Evolutionary conservation across 2,329 filamentous ascomycete genomes (phyloP).

Genomic region (Aspergillus aculeatinus): DNA sequence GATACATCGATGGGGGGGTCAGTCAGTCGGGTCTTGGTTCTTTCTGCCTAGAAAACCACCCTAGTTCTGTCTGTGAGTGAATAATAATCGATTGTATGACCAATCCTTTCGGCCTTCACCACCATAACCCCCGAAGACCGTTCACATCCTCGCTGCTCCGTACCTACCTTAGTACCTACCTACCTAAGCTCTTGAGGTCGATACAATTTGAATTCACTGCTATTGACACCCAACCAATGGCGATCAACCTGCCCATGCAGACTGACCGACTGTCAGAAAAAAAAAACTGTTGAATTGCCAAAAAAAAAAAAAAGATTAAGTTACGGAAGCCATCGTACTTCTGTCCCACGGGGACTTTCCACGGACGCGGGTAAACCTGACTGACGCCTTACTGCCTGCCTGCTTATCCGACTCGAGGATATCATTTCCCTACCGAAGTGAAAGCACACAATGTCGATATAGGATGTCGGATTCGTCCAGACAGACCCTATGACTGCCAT

Average conservation of each 20-base stretch:
- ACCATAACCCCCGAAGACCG: no score
- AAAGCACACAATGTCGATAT: no score
- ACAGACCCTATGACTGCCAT: no score
- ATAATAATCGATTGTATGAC: slow-evolving; percentile 5
- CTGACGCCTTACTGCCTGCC: background rate
- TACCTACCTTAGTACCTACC: no score
- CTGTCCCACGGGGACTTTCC: background rate
- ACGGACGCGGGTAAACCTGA: background rate
- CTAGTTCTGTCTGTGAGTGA: background rate
- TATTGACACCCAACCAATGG: slow-evolving; percentile 1
- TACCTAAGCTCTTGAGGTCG: no score
- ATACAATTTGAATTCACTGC: no score
- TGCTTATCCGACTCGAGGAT: no score
- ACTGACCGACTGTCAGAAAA: no score
- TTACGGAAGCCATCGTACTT: background rate
- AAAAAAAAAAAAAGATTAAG: background rate
- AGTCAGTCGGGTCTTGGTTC: background rate
- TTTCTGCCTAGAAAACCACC: background rate
- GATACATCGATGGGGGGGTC: background rate
- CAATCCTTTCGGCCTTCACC: slow-evolving; percentile 6
- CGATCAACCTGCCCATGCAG: no score
- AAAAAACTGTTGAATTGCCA: no score
- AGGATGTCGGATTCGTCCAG: no score
- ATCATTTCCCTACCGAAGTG: no score
- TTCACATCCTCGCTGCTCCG: background rate